Percentiles rank a stretch among this genome's conserved stretches.
Conservation (phyloP, 257 asterid species). For the Capsicum baccatum region DNA sequence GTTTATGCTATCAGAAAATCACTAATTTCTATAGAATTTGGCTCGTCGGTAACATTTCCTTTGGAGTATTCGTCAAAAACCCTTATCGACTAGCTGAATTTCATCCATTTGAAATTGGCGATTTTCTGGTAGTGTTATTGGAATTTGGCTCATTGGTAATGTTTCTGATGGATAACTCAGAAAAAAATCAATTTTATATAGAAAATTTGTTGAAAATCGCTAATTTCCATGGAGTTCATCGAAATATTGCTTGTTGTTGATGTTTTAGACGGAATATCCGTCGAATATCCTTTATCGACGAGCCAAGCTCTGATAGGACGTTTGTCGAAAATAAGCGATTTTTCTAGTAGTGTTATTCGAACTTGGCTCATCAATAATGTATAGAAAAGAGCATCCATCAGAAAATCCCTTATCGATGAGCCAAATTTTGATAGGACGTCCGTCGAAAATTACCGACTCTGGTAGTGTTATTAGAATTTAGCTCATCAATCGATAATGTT, state of each 20-base stretch:
- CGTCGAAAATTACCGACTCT: neutral
- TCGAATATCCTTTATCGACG: neutral
- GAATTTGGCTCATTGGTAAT: too few relatives aligned
- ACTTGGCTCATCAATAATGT: neutral
- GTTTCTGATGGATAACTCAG: too few relatives aligned
- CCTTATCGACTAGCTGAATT: neutral
- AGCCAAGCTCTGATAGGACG: neutral
- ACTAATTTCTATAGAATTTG: neutral
- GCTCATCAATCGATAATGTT: too few relatives aligned
- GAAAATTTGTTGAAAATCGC: too few relatives aligned
- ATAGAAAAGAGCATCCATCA: too few relatives aligned
- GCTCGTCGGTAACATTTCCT: neutral
- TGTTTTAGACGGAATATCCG: neutral
- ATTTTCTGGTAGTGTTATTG: neutral
- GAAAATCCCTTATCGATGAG: neutral
- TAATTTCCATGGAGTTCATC: neutral
- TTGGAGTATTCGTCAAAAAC: neutral
- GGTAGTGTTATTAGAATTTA: too few relatives aligned
- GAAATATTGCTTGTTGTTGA: neutral
- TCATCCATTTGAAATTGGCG: too few relatives aligned
- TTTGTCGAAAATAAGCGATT: too few relatives aligned
- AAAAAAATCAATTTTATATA: too few relatives aligned
- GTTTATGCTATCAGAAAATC: neutral
- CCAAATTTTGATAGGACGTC: neutral
- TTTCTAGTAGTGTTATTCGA: too few relatives aligned